Conservation (phyloP, 257 asterid genomes). For the Solanum microdontum region DNA sequence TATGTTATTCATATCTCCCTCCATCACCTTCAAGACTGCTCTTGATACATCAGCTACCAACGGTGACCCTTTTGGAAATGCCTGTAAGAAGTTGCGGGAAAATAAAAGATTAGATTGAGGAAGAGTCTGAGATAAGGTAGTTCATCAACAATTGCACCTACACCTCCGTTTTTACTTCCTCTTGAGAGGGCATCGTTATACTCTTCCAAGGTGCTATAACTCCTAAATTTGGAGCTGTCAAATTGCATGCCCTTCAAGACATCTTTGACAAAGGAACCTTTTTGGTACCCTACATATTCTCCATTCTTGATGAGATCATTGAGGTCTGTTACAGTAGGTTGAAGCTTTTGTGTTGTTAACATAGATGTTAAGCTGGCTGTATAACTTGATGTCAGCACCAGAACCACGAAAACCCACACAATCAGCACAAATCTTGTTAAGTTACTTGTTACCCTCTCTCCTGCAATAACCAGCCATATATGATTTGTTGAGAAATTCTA, state of each 20-base stretch:
- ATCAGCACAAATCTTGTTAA: constrained; percentile 6
- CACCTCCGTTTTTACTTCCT: constrained; percentile 25
- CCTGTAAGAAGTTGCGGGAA: constrained; percentile 1
- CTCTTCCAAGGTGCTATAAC: constrained; percentile 7
- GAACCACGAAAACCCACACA: constrained; percentile 38
- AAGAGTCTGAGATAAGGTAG: constrained; percentile 29
- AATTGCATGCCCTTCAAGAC: constrained; percentile 14
- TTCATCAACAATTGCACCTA: constrained; percentile 35
- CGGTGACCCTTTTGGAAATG: constrained; percentile 34
- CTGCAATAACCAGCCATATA: too few species aligned
- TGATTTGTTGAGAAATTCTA: background rate
- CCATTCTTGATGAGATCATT: constrained; percentile 20
- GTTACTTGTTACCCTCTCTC: too few species aligned
- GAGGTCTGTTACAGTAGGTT: constrained; percentile 17
- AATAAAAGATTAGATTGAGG: background rate
- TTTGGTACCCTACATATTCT: constrained; percentile 30
- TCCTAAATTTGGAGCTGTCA: constrained; percentile 16
- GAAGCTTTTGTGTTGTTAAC: constrained; percentile 23
- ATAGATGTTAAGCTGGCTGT: constrained; percentile 41
- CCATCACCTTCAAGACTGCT: constrained; percentile 18
- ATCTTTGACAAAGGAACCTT: constrained; percentile 35
- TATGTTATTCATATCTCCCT: constrained; percentile 13
- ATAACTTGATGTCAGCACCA: constrained; percentile 34
- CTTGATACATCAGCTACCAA: constrained; percentile 28
- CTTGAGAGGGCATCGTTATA: constrained; percentile 11